phyloP scores from a whole-genome alignment of 352 stramenopile genomes.

The Globisporangium lucens region DNA sequence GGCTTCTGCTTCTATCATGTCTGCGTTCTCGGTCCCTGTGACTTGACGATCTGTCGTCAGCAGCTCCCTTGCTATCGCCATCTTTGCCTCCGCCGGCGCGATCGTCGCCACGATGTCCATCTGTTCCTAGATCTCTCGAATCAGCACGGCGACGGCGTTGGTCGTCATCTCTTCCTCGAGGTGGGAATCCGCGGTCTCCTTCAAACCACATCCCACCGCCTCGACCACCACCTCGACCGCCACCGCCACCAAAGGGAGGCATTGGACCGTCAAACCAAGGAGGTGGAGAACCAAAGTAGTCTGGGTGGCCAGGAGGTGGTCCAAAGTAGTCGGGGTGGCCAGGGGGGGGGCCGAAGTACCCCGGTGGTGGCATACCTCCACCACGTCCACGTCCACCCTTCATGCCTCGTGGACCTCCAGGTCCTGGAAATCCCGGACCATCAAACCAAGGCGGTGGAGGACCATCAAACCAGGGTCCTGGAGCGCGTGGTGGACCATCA shows the following conservation, averaged over 20 bases:
- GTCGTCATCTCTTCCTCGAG: constrained; percentile 41
- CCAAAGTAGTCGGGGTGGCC: constrained; percentile 64
- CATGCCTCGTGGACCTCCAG: constrained; percentile 25
- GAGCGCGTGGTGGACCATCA: constrained; percentile 55
- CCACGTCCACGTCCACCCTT: constrained; percentile 50
- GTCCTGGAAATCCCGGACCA: constrained; percentile 54
- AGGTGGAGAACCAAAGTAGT: constrained; percentile 70
- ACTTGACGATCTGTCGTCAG: background rate
- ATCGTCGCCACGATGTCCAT: constrained; percentile 20
- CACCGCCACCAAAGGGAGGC: constrained; percentile 45
- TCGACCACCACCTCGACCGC: constrained; percentile 34
- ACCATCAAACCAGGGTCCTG: constrained; percentile 74
- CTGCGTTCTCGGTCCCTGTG: constrained; percentile 18
- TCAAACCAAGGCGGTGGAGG: constrained; percentile 77
- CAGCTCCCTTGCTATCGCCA: constrained; percentile 23
- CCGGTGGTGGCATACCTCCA: constrained; percentile 52
- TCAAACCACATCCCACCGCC: constrained; percentile 46
- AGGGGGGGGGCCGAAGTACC: constrained; percentile 66
- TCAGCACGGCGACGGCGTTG: constrained; percentile 40
- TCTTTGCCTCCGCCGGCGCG: constrained; percentile 19
- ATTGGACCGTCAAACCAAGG: constrained; percentile 69
- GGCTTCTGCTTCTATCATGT: constrained; percentile 36
- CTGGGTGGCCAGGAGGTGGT: constrained; percentile 61
- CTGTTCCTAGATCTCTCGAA: constrained; percentile 35
- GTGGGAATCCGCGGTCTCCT: constrained; percentile 31